Evolutionary conservation across 768 basidiomycete genomes (phyloP).

Genomic region (Tubosaeta sp.): DNA sequence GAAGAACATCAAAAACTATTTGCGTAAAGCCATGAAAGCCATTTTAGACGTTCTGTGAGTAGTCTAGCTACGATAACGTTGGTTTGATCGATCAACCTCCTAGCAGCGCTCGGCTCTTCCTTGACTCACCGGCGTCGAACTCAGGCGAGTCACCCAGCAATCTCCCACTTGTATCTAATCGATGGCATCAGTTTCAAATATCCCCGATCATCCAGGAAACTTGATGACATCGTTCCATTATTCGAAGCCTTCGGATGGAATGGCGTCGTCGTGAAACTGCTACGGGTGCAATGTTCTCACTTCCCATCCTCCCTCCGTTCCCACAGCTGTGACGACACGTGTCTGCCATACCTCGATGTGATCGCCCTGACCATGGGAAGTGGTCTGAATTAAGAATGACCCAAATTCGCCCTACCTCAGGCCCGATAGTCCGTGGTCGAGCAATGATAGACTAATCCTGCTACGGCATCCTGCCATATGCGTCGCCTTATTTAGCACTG

Average conservation of each 20-base stretch:
- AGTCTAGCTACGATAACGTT: not conserved
- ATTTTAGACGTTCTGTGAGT: not conserved
- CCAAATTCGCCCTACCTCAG: conserved; percentile 4
- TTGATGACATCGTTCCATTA: conserved; percentile 1
- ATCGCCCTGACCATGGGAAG: conserved; percentile 18
- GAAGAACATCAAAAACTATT: not conserved
- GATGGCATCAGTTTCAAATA: conserved; percentile 8
- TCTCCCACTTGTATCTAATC: not conserved
- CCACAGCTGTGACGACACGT: conserved; percentile 5
- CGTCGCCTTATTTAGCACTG: not conserved
- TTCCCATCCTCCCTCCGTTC: not conserved
- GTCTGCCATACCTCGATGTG: not conserved
- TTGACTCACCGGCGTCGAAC: not conserved
- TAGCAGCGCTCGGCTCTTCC: not conserved
- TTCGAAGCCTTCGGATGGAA: not conserved
- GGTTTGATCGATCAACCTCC: not conserved
- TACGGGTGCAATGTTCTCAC: not conserved
- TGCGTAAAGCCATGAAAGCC: not conserved
- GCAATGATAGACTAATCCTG: not conserved
- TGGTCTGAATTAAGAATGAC: not conserved
- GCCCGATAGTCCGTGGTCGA: conserved; percentile 1
- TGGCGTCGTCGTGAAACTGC: not conserved
- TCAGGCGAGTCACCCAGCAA: not conserved
- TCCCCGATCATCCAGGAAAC: conserved; percentile 6
- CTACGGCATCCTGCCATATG: not conserved